These are phyloP conservation scores for Fusarium lyarnte DNA, from an alignment of 2,329 filamentous ascomycete genomes.

Conservation along the genomic window DNA sequence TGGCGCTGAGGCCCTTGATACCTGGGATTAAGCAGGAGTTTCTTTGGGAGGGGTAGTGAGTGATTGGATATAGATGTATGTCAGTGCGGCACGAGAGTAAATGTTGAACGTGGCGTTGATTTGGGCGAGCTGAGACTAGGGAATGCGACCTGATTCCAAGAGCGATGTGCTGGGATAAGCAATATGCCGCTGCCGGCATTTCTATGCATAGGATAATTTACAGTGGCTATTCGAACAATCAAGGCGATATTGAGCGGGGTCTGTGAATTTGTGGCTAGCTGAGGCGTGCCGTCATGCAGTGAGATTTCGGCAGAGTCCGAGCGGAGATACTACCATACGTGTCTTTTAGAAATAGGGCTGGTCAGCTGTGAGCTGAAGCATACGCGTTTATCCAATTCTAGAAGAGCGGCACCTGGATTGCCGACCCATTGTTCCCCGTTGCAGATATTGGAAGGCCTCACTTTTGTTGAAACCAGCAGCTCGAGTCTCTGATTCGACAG, in stretches of 20 bases:
- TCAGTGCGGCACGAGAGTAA: too few relatives aligned
- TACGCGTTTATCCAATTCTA: accelerated
- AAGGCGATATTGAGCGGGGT: not conserved
- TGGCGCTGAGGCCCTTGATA: conserved; percentile 56
- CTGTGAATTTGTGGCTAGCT: not conserved
- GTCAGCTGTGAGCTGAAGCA: not conserved
- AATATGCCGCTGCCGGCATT: accelerated
- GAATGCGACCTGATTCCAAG: not conserved
- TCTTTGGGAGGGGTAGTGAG: conserved; percentile 28
- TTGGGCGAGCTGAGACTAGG: too few relatives aligned
- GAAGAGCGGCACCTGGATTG: accelerated
- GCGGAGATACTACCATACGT: accelerated
- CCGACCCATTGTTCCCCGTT: accelerated
- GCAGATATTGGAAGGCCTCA: not conserved
- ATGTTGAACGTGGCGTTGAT: not conserved
- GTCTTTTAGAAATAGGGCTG: not conserved
- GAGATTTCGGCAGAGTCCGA: not conserved
- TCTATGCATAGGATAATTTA: not conserved
- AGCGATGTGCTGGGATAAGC: accelerated
- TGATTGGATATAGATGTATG: too few relatives aligned
- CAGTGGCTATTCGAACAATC: accelerated
- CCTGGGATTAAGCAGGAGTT: conserved; percentile 43
- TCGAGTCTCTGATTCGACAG: not conserved
- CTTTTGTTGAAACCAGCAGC: accelerated
- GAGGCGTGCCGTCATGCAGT: not conserved